phyloP scores from a whole-genome alignment of 495 filamentous ascomycete genomes.

The Gamarada debralockiae region DNA sequence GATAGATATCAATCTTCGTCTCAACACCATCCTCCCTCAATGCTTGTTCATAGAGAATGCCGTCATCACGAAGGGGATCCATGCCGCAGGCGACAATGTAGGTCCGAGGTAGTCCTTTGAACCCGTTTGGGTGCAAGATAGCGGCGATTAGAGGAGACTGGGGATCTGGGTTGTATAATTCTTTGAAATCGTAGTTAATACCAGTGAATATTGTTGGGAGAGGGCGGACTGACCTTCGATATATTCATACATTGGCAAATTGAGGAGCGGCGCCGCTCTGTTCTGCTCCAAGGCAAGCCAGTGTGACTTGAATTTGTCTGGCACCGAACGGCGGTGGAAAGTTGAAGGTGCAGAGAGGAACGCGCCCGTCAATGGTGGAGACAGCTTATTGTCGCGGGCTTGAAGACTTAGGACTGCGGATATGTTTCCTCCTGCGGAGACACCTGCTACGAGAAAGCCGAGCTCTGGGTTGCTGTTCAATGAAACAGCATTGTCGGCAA shows the following conservation, averaged over 20 bases:
- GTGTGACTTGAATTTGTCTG: slow-evolving; percentile 18
- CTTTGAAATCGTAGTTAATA: no score
- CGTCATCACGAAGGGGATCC: slow-evolving; percentile 40
- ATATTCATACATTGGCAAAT: slow-evolving; percentile 5
- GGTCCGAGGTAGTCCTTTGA: slow-evolving; percentile 27
- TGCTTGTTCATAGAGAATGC: slow-evolving; percentile 36
- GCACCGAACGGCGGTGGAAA: slow-evolving; percentile 28
- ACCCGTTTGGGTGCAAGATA: slow-evolving; percentile 22
- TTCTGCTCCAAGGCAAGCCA: slow-evolving; percentile 38
- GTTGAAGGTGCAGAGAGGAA: slow-evolving; percentile 39
- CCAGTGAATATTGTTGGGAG: no score
- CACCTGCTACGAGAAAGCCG: slow-evolving; percentile 47
- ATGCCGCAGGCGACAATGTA: slow-evolving; percentile 36
- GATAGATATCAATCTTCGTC: slow-evolving; percentile 35
- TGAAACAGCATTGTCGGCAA: not conserved
- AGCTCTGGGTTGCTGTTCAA: not conserved
- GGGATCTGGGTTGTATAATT: slow-evolving; percentile 17
- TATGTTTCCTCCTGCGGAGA: slow-evolving; percentile 44
- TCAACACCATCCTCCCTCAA: slow-evolving; percentile 32
- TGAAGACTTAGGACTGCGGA: slow-evolving; percentile 36
- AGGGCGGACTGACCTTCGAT: no score
- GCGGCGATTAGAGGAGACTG: slow-evolving; percentile 12
- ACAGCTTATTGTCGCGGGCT: slow-evolving; percentile 35
- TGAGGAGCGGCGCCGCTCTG: slow-evolving; percentile 23
- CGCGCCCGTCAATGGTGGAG: slow-evolving; percentile 32